phyloP scores from a whole-genome alignment of 2,329 filamentous ascomycete species.

The Phyllosticta paracitricarpa region DNA sequence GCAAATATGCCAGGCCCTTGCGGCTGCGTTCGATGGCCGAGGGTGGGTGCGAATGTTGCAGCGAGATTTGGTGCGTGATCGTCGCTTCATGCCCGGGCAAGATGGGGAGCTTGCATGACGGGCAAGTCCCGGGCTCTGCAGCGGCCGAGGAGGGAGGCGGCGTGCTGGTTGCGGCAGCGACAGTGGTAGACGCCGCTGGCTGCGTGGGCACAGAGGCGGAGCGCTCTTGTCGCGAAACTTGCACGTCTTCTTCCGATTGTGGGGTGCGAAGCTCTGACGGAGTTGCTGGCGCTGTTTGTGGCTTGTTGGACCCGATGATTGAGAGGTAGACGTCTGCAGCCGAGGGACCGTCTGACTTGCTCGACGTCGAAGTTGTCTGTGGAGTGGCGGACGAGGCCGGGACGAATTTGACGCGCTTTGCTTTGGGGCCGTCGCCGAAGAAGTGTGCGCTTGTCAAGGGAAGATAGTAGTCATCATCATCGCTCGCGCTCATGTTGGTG shows the following conservation, averaged over 20 bases:
- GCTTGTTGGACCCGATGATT: constrained; percentile 10
- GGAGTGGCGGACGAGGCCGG: constrained; percentile 30
- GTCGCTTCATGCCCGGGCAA: constrained; percentile 47
- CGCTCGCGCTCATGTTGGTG: constrained; percentile 14
- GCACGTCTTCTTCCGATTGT: background rate
- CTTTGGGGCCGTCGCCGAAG: constrained; percentile 54
- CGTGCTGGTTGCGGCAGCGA: constrained; percentile 2
- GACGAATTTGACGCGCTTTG: constrained; percentile 52
- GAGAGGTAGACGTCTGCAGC: constrained; percentile 52
- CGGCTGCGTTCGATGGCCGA: constrained; percentile 60
- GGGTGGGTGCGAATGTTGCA: constrained; percentile 60
- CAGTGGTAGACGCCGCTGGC: background rate
- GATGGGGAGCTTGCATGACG: constrained; percentile 28
- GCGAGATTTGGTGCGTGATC: constrained; percentile 60
- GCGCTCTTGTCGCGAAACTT: background rate
- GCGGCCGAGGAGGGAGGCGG: constrained; percentile 12
- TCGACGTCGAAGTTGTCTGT: constrained; percentile 9
- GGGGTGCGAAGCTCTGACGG: background rate
- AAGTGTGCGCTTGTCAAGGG: constrained; percentile 49
- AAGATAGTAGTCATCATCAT: constrained; percentile 48
- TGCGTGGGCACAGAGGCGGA: background rate
- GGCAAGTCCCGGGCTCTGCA: constrained; percentile 17
- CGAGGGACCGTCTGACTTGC: constrained; percentile 14
- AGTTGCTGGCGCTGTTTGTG: background rate
- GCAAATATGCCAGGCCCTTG: constrained; percentile 58